Evolutionary conservation across 805 yeast species (phyloP).

Genomic region (Starmerella scarabaei): DNA sequence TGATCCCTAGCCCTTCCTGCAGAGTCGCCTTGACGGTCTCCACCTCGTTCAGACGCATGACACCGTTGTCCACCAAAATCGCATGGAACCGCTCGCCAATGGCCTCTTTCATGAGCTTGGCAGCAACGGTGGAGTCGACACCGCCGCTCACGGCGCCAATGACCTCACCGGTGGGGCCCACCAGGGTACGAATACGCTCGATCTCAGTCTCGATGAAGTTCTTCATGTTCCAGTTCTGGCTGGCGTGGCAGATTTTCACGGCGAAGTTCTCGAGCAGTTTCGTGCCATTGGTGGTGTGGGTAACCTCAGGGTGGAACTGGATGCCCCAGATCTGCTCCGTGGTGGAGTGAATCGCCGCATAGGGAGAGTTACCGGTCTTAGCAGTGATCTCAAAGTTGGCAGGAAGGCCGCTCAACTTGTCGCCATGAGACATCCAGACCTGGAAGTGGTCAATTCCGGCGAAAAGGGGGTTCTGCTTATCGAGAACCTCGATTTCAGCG

Average conservation of each 20-base stretch:
- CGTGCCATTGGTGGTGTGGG: slow-evolving; percentile 89
- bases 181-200: slow-evolving; percentile 75
- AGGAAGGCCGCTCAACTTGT: slow-evolving; percentile 83
- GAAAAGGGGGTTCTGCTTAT: slow-evolving; percentile 56
- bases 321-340: slow-evolving; percentile 73
- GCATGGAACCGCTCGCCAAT: slow-evolving; percentile 99
- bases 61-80: slow-evolving; percentile 94
- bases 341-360: slow-evolving; percentile 77
- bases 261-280: slow-evolving; percentile 83
- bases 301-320: slow-evolving; percentile 98
- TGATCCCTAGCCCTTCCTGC: slow-evolving; percentile 86
- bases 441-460: slow-evolving; percentile 83
- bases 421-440: slow-evolving; percentile 99
- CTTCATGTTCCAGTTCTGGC: slow-evolving; percentile 93
- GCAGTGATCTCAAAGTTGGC: slow-evolving; percentile 81
- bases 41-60: slow-evolving; percentile 90
- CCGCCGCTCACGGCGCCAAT: slow-evolving; percentile 99
- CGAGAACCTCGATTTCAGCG: slow-evolving; percentile 70
- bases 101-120: slow-evolving; percentile 94
- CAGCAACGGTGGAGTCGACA: slow-evolving; percentile 98
- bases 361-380: slow-evolving; percentile 87
- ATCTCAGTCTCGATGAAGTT: slow-evolving; percentile 96
- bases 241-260: slow-evolving; percentile 71
- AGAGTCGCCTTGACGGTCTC: slow-evolving; percentile 75
- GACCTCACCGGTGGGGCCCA: slow-evolving; percentile 96